Base-by-base conservation (phyloP, 2,329 filamentous ascomycete genomes). In the Verticillium nubilum region DNA sequence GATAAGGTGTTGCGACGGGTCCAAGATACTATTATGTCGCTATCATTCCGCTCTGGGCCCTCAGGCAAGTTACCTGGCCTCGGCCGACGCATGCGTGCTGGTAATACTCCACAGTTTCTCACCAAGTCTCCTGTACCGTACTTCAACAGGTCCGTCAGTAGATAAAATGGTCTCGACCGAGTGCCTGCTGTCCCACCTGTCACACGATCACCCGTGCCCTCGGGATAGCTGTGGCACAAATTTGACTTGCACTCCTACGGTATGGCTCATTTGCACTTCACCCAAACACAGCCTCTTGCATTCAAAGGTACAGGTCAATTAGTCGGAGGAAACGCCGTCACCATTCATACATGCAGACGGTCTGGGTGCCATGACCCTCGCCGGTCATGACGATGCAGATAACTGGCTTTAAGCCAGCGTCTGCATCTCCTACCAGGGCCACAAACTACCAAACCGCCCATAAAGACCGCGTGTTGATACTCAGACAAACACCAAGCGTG, bases 341-440 rank as follows among this genome's bases (percentile, higher is more conserved):
- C 62, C 60, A 60, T 57, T 63, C 62, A 63, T 62, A 63, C 62
- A 63, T 63, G 60, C 62, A 62, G 60, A 52, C 54, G 61, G 61
- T 63, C 47, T 47, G 4, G 42, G 19, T 10, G 35, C 9, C 42
- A 50, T 50, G 19, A 12, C 7, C n/a, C 42, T 50, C 19, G 9
- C 12, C 9, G 42, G 19, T 19, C 9, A 10, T 23, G 42, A 25
- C n/a, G 10, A 7, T 10, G 42, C 19, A 50, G 42, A 13, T 19
- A 25, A 10, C n/a, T 10, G 19, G 42, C 42, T 50, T 23, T 50
- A 9, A 10, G 42, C 19, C 42, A 9, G n/a, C 42, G 42, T 19
- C 42, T 7, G 42, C 42, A 12, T 50, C 42, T 50, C 42, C 7
- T 19, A 10, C 42, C n/a, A 19, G 19, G 9, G 9, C 19, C 42